A percentile compares a stretch with the other conserved stretches of the same genome.
Evolutionary conservation across 2,329 filamentous ascomycete genomes (phyloP).

Genomic region (Pseudophaeomoniella oleicola): DNA sequence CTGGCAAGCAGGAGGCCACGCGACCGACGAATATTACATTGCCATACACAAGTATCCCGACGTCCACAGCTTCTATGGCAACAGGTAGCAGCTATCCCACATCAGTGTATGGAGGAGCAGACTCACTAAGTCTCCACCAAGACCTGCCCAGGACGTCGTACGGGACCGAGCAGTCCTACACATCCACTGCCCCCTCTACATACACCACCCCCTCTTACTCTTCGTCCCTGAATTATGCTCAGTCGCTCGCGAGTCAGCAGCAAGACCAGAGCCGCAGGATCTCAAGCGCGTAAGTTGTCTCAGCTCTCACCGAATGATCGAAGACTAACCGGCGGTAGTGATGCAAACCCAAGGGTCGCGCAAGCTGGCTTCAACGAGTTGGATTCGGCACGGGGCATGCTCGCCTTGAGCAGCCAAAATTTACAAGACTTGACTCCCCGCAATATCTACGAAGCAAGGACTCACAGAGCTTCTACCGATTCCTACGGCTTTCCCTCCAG

Average conservation of each 20-base stretch:
- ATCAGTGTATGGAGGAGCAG: constrained; percentile 45
- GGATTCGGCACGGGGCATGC: constrained; percentile 86
- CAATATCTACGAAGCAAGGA: constrained; percentile 67
- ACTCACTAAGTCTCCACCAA: constrained; percentile 57
- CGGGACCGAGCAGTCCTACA: constrained; percentile 54
- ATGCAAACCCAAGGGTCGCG: constrained; percentile 30
- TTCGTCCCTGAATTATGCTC: constrained; percentile 61
- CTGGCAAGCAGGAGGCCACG: constrained; percentile 42
- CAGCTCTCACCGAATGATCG: constrained; percentile 37
- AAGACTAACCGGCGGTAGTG: constrained; percentile 25
- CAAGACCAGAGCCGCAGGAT: constrained; percentile 50
- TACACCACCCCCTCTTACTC: constrained; percentile 58
- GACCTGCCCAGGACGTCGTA: constrained; percentile 67
- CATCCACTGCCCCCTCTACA: constrained; percentile 51
- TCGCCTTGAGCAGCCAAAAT: constrained; percentile 66
- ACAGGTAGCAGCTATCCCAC: constrained; percentile 52
- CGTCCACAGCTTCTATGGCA: constrained; percentile 59
- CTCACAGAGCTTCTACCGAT: constrained; percentile 58
- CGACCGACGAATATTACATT: constrained; percentile 50
- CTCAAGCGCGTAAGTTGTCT: constrained; percentile 80
- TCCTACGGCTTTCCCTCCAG: constrained; percentile 83
- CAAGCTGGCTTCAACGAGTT: constrained; percentile 70
- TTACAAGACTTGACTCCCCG: constrained; percentile 59
- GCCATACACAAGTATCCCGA: constrained; percentile 57
- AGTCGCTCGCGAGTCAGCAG: constrained; percentile 36